Base-by-base conservation (phyloP, 2,329 filamentous ascomycete species). In the Penicillium brasilianum region DNA sequence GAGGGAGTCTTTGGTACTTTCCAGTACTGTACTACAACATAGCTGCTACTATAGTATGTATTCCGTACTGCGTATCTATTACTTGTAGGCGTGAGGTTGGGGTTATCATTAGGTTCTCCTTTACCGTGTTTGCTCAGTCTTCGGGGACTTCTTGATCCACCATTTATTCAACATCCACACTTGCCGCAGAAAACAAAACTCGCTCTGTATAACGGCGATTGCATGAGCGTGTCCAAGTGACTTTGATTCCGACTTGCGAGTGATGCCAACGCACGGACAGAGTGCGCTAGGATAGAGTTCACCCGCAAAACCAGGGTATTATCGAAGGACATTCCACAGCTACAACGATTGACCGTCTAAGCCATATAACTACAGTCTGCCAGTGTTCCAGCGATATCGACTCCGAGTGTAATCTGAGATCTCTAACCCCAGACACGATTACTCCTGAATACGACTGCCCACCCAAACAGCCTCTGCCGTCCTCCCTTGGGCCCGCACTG, bases 211-310 rank as follows among this genome's bases (percentile, higher is more conserved):
- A 36, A 20, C 48, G 8, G 44, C 16, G 14, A 30, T n/a, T 8
- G 10, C 28, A 30, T 30, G 44, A 48, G 14, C 44, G 11, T 48
- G 44, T 30, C 8, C 44, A 48, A 48, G 44, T 48, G 44, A 30
- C 44, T 30, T 13, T 14, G 41, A 43, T 13, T 20, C 41, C 41
- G 14, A 48, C 44, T 48, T 28, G 25, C 22, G 10, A 48, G 14
- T 30, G 44, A 48, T 30, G 44, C 44, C 50, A 53, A n/a, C 50
- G 50, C 50, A 53, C 50, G 34, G 50, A 53, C 50, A 55, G 25
- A 28, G 13, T 25, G 44, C 37, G 28, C 39, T 34, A 28, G 32
- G 34, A 59, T 50, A 44, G 44, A 48, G 55, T 41, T 46, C 54
- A 54, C 57, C 59, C 50, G 36, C 34, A 25, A 34, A 34, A 39